Conservation (phyloP, 345 rosid genomes). For the Tarenaya hassleriana region DNA sequence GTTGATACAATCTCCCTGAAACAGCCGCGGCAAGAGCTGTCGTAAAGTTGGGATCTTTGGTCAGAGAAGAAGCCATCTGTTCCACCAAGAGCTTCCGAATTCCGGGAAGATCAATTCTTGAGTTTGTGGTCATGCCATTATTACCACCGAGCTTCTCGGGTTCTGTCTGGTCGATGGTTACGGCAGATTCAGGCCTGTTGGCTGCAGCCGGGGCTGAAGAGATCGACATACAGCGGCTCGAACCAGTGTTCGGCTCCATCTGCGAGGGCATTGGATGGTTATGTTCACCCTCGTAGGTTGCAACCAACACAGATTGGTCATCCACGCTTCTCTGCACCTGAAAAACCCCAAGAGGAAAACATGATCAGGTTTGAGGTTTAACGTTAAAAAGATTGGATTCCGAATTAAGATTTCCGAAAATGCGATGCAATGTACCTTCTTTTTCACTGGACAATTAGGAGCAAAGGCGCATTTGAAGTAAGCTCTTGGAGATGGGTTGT, state of each 20-base stretch:
- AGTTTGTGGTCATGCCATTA: conserved; percentile 21
- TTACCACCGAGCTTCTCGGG: conserved; percentile 14
- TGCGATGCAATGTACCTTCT: conserved; percentile 86
- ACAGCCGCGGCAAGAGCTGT: conserved; percentile 95
- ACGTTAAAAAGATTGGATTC: no score
- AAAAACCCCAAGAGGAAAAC: no score
- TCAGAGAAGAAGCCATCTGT: conserved; percentile 90
- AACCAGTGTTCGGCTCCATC: conserved; percentile 44
- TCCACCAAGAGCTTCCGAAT: conserved; percentile 67
- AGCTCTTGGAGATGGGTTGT: conserved; percentile 96
- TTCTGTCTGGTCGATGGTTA: conserved; percentile 21
- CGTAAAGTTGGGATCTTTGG: conserved; percentile 90
- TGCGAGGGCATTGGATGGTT: conserved; percentile 77
- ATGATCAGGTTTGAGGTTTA: neutral
- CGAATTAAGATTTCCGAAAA: no score
- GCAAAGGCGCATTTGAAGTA: conserved; percentile 97
- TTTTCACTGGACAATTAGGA: conserved; percentile 91
- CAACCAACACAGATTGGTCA: conserved; percentile 78
- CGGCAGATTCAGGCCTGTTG: conserved; percentile 44
- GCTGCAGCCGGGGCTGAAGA: conserved; percentile 40
- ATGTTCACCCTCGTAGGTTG: conserved; percentile 97
- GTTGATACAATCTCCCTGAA: conserved; percentile 66
- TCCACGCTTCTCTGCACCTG: conserved; percentile 93
- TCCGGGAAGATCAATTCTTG: conserved; percentile 55
- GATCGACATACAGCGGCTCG: conserved; percentile 32